A percentile compares a stretch with the other conserved stretches of the same genome.
These are phyloP conservation scores for Collybia sp. DNA, from an alignment of 768 basidiomycete genomes.

Conservation along the genomic window DNA sequence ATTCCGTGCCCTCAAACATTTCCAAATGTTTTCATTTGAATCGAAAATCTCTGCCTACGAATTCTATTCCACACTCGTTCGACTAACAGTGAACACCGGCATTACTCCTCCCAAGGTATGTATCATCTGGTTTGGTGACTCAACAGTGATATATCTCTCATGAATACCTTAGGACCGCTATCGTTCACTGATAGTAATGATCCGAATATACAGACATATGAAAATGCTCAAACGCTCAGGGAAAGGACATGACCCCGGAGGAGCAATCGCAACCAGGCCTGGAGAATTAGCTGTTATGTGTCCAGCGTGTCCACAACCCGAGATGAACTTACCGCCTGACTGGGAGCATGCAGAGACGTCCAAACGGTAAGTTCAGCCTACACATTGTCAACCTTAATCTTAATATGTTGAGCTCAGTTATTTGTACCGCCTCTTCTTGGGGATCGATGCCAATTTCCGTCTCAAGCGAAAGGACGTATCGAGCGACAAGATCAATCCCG, in stretches of 20 bases:
- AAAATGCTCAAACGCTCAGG: conserved; percentile 17
- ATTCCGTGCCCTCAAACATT: conserved; percentile 10
- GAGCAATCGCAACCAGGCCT: conserved; percentile 8
- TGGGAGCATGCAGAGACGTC: conserved; percentile 15
- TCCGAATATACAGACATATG: conserved; percentile 16
- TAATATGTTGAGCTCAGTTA: too few relatives aligned
- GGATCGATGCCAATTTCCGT: conserved; percentile 17
- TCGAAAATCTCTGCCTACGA: conserved; percentile 15
- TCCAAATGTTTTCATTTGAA: conserved; percentile 14
- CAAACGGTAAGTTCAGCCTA: conserved; percentile 9
- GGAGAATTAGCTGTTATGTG: conserved; percentile 18
- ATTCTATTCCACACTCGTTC: conserved; percentile 11
- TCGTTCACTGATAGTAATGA: conserved; percentile 8
- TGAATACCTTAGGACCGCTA: conserved; percentile 11
- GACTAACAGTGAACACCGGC: conserved; percentile 9
- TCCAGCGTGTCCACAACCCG: conserved; percentile 19
- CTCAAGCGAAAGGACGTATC: conserved; percentile 11
- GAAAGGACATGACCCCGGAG: conserved; percentile 10
- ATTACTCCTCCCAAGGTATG: not conserved
- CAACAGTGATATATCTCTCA: too few relatives aligned
- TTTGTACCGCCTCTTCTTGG: not conserved
- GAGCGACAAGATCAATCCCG: conserved; percentile 1
- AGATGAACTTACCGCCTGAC: conserved; percentile 16
- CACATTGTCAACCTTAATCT: not conserved
- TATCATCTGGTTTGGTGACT: too few relatives aligned